Base-by-base conservation (phyloP, 305 asterid genomes). In the Plantago lanceolata region DNA sequence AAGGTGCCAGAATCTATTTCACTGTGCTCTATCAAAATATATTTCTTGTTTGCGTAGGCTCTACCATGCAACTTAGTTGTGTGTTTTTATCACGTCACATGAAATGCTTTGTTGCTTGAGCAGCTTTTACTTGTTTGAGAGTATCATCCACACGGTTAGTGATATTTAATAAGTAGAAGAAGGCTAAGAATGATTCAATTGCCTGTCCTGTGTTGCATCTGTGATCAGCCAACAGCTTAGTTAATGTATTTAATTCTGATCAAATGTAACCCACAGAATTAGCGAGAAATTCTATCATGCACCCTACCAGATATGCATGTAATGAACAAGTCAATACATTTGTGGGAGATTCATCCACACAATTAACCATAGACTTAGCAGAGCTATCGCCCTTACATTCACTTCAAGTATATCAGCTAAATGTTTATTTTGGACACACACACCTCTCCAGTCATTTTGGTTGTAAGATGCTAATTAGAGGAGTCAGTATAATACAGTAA, bases 1-100 rank as follows among this genome's bases (percentile, higher is more conserved):
- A 94, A 94, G 99, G 99, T 94, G 72, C 76, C 54, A 59, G 16
- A 40, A 12, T 43, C 59, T 54, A 13, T 54, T 54, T 53, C 58
- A 53, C 16, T 14, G 24, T 50, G 3, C 19, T 3, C 28, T 18
- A 19, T 50, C 14, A 11, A 24, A 12, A 4, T 54, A 4, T 19
- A 20, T 16, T 18, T 4, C 14, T n/a, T 54, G 8, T 11, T 17
- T 24, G 37, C 24, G 35, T 14, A 53, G 58, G 45, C 45, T 24
- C 28, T 40, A 40, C 15, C 15, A 40, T 40, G 45, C 11, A 40
- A 40, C 2, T 9, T 40, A 12, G 16, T 40, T 9, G 9, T 40
- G 45, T 1, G 45, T 40, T 9, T 40, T 11, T 40, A 9, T 40
- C 15, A 40, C 11, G 15, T 1, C 45, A 40, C 13, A 11, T 40